Evolutionary conservation across 106 monocot species (phyloP).

Genomic region (Apostasia ramifera): DNA sequence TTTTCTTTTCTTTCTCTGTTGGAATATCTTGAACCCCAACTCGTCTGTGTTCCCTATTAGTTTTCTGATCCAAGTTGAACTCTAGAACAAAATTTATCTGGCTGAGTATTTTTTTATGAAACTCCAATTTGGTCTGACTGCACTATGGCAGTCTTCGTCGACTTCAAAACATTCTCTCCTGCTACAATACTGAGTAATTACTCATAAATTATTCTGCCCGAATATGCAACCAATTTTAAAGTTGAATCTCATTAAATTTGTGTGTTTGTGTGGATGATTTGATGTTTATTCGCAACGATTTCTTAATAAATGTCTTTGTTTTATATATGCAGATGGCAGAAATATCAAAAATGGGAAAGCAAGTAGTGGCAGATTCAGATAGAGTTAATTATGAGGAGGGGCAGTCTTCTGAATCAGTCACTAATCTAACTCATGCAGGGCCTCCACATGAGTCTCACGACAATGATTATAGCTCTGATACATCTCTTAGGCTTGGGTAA

Average conservation of each 20-base stretch:
- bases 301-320: background rate
- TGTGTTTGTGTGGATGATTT: background rate
- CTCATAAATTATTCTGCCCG: too few relatives aligned
- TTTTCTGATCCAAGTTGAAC: too few relatives aligned
- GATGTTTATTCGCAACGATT: too few relatives aligned
- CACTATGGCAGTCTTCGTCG: too few relatives aligned
- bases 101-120: too few relatives aligned
- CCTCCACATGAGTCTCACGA: conserved; percentile 16
- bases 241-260: background rate
- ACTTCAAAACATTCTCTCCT: too few relatives aligned
- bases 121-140: too few relatives aligned
- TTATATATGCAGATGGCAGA: conserved; percentile 26
- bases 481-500: conserved; percentile 56
- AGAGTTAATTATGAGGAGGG: conserved; percentile 31
- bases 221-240: too few relatives aligned
- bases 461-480: conserved; percentile 50
- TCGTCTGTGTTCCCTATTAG: background rate
- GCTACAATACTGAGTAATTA: too few relatives aligned
- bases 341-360: conserved; percentile 27
- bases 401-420: conserved; percentile 63
- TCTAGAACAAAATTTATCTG: too few relatives aligned
- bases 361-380: conserved; percentile 25
- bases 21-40: background rate
- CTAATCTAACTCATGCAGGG: conserved; percentile 20
- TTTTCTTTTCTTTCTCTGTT: background rate